Percentiles rank a stretch among this genome's conserved stretches.
phyloP scores from a whole-genome alignment of 2,329 filamentous ascomycete genomes.

The Colletotrichum sp. region DNA sequence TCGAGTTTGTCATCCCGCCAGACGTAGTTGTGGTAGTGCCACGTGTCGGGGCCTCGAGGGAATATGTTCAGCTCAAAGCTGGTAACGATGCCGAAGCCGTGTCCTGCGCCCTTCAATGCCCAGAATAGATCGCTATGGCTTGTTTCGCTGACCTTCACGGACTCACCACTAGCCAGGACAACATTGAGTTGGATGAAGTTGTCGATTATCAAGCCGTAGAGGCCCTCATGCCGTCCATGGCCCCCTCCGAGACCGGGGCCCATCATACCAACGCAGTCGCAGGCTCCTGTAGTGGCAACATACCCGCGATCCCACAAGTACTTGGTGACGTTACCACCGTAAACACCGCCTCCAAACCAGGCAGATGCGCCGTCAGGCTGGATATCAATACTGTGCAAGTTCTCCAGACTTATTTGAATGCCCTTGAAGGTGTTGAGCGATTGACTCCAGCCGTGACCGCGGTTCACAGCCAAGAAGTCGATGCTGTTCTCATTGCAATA shows the following conservation, averaged over 20 bases:
- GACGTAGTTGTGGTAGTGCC: conserved; percentile 28
- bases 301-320: conserved; percentile 18
- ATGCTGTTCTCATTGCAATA: conserved; percentile 27
- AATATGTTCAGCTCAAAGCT: conserved; percentile 43
- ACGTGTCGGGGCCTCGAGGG: conserved; percentile 23
- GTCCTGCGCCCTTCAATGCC: neutral
- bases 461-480: conserved; percentile 24
- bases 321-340: neutral
- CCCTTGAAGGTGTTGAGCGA: conserved; percentile 24
- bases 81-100: conserved; percentile 41
- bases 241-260: conserved; percentile 62
- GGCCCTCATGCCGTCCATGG: conserved; percentile 58
- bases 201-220: conserved; percentile 57
- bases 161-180: conserved; percentile 53
- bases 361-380: neutral
- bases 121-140: conserved; percentile 14
- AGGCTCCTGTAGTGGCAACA: conserved; percentile 46
- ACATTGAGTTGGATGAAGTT: conserved; percentile 55
- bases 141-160: conserved; percentile 36
- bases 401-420: conserved; percentile 25
- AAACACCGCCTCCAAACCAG: neutral
- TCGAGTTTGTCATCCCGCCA: conserved; percentile 25
- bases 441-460: conserved; percentile 23
- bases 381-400: conserved; percentile 17
- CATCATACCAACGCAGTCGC: conserved; percentile 54